These are phyloP conservation scores for Clarireedia paspali DNA, from an alignment of 2,329 filamentous ascomycete species.

Conservation along the genomic window DNA sequence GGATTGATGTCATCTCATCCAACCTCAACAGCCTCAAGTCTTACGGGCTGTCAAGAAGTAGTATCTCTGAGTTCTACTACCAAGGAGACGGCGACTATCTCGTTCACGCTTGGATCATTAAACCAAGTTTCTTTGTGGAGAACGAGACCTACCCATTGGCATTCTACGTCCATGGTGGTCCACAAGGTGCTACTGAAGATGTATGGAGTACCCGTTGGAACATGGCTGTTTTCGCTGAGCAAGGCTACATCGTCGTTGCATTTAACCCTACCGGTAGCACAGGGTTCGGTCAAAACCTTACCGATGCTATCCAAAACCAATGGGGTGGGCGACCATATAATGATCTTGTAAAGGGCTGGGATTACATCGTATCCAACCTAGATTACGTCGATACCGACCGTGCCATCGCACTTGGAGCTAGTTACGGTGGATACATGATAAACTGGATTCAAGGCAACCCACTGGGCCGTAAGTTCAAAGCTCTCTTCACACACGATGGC, in stretches of 20 bases:
- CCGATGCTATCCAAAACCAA: slow-evolving; percentile 36
- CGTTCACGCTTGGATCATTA: slow-evolving; percentile 20
- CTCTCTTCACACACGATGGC: slow-evolving; percentile 28
- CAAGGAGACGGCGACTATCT: slow-evolving; percentile 19
- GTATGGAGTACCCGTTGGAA: slow-evolving; percentile 79
- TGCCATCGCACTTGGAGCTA: slow-evolving; percentile 64
- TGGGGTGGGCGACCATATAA: slow-evolving; percentile 60
- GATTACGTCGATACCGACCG: slow-evolving; percentile 57
- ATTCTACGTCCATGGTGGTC: slow-evolving; percentile 73
- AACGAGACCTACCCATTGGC: slow-evolving; percentile 69
- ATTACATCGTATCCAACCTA: slow-evolving; percentile 58
- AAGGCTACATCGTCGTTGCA: slow-evolving; percentile 71
- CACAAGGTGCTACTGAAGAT: slow-evolving; percentile 68
- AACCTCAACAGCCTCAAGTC: slow-evolving; percentile 15
- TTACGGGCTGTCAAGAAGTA: slow-evolving; percentile 17
- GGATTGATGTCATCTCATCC: slow-evolving; percentile 13
- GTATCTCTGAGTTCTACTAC: slow-evolving; percentile 22
- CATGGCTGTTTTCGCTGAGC: slow-evolving; percentile 72
- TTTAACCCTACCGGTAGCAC: slow-evolving; percentile 73
- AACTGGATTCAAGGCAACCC: slow-evolving; percentile 85
- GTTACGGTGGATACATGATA: slow-evolving; percentile 67
- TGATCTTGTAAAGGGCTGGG: slow-evolving; percentile 69
- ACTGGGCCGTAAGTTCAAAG: slow-evolving; percentile 74
- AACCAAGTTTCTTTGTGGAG: slow-evolving; percentile 44
- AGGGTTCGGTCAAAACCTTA: slow-evolving; percentile 68